Base-by-base conservation (phyloP, 164 flowering plant species). In the Buxus sempervirens region DNA sequence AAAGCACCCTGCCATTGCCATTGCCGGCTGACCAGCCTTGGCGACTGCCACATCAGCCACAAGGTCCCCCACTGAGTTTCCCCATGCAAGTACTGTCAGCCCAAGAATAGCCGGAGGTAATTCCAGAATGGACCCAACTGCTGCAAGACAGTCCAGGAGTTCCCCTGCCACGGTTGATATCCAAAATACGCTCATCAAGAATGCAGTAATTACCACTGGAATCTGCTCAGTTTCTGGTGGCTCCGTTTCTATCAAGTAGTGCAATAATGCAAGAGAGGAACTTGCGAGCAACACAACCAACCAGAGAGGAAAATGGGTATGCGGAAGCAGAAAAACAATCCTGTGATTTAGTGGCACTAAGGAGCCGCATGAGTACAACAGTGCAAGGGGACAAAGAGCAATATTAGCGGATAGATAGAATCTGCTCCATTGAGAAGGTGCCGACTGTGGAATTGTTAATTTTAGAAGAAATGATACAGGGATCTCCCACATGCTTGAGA, bases 1-100 rank as follows among this genome's bases (percentile, higher is more conserved):
- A 75, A 93, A 96, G 82, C 99, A 96, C 41, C 97, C 98, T 0
- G 98, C 96, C 97, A 96, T 88, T 56, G 98, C 99, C 95, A 93
- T 87, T 51, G 93, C 91, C 18, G 98, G 99, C 72, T 93, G 96
- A 18, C 99, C 98, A 0, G 99, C 97, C 72, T 84, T 93, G 25
- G 99, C 99, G 54, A 96, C 83, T 8, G 98, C 99, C 19, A 96
- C 96, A 70, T 96, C 99, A 67, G 98, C 97, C 64, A 93, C 99
- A 76, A 96, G 99, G 72, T 96, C 99, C 18, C 99, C 99, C 48
- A 96, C 84, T 15, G 99, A 96, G 76, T 96, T 96, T 26, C 99
- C 99, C 99, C 98, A 93, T 16, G 99, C 99, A 45, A 93, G 91
- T 21, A 96, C 99, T 0, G 99, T 96, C 24, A 96, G 84, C 41